Conservation (phyloP, 2,329 filamentous ascomycete species). For the Monosporascus sp. region DNA sequence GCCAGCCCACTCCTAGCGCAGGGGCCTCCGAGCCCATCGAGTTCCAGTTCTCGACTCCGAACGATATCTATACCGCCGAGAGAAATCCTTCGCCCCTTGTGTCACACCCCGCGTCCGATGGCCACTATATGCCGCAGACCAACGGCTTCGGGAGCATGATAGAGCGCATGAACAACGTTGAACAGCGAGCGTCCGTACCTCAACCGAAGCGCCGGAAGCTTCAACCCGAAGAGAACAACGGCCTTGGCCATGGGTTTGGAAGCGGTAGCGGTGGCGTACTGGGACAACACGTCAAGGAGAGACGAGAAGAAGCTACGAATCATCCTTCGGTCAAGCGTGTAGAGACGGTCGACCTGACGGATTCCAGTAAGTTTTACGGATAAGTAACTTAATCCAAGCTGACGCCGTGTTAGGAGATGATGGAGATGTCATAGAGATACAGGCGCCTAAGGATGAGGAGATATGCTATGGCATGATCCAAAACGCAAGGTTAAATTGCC, state of each 20-base stretch:
- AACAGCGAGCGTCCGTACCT: slow-evolving; percentile 53
- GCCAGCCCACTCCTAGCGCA: slow-evolving; percentile 17
- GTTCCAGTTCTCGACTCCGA: slow-evolving; percentile 29
- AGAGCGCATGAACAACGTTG: slow-evolving; percentile 70
- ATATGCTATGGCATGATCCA: slow-evolving; percentile 79
- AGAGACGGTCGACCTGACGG: slow-evolving; percentile 54
- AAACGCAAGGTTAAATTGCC: slow-evolving; percentile 59
- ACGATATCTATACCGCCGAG: slow-evolving; percentile 17
- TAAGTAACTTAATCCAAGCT: slow-evolving; percentile 16
- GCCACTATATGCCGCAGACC: slow-evolving; percentile 7
- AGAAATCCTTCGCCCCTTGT: slow-evolving; percentile 11
- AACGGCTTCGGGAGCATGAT: slow-evolving; percentile 57
- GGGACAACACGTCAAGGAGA: slow-evolving; percentile 61
- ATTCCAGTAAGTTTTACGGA: slow-evolving; percentile 39
- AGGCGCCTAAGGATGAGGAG: slow-evolving; percentile 59
- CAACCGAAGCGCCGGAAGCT: slow-evolving; percentile 64
- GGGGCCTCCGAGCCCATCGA: slow-evolving; percentile 35
- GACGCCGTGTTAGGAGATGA: slow-evolving; percentile 37
- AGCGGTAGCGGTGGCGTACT: slow-evolving; percentile 51
- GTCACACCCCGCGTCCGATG: slow-evolving; percentile 6
- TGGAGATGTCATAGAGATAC: slow-evolving; percentile 52
- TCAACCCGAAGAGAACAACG: slow-evolving; percentile 37
- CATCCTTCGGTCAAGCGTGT: slow-evolving; percentile 19
- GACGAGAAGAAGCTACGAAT: slow-evolving; percentile 39
- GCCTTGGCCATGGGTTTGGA: slow-evolving; percentile 36